These are phyloP conservation scores for Cladophialophora bantiana DNA, from an alignment of 2,329 filamentous ascomycete genomes.

Conservation along the genomic window DNA sequence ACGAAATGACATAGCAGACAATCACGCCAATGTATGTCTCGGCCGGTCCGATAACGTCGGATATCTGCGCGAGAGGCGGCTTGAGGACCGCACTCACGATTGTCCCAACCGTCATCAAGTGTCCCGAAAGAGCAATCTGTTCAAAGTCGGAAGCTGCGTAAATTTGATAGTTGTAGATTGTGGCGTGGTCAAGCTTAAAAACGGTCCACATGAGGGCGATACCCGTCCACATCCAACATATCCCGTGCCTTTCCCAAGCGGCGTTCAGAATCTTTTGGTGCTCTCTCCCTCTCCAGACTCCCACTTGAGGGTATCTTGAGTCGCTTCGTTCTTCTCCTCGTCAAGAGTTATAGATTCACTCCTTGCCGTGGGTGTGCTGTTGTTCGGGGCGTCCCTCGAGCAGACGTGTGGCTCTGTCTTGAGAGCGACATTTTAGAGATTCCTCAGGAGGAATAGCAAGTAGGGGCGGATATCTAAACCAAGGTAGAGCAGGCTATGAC, in stretches of 20 bases:
- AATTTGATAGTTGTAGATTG: conserved; percentile 50
- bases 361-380: conserved; percentile 1
- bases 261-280: conserved; percentile 13
- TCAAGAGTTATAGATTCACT: conserved; percentile 5
- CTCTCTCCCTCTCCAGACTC: conserved; percentile 16
- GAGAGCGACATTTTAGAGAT: background rate
- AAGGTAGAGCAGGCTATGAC: background rate
- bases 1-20: conserved; percentile 48
- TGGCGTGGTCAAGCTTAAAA: conserved; percentile 48
- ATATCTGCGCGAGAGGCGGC: conserved; percentile 53
- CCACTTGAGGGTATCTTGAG: background rate
- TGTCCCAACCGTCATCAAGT: conserved; percentile 44
- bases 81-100: conserved; percentile 52
- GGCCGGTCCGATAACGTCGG: conserved; percentile 52
- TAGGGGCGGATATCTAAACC: background rate
- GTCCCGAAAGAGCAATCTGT: conserved; percentile 44
- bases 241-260: conserved; percentile 29
- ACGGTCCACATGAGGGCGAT: conserved; percentile 34
- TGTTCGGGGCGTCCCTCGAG: background rate
- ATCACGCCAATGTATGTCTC: conserved; percentile 44
- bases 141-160: conserved; percentile 53
- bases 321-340: conserved; percentile 21
- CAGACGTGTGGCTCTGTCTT: background rate
- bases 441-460: background rate
- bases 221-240: conserved; percentile 29